Conservation (phyloP, 2,329 filamentous ascomycete species). For the Aaosphaeria arxii region DNA sequence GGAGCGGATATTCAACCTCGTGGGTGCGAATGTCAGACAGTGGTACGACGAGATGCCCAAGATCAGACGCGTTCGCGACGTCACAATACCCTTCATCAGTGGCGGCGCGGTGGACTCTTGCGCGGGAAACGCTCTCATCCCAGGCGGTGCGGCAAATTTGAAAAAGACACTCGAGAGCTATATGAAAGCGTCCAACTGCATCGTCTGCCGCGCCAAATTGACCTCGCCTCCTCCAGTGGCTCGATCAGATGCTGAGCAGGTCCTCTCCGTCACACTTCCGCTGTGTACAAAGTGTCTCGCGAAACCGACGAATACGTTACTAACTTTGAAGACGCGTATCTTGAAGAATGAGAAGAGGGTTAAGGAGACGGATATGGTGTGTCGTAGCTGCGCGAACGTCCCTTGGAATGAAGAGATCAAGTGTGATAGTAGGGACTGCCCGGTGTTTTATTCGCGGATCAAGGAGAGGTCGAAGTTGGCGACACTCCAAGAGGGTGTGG, state of each 20-base stretch:
- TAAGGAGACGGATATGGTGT: conserved; percentile 66
- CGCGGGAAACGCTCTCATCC: conserved; percentile 8
- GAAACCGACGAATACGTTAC: conserved; percentile 58
- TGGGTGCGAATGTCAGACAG: conserved; percentile 82
- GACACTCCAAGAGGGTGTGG: conserved; percentile 19
- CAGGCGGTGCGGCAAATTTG: conserved; percentile 29
- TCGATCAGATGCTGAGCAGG: conserved; percentile 12
- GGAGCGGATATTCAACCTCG: conserved; percentile 93
- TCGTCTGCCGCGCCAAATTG: conserved; percentile 68
- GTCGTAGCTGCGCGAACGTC: conserved; percentile 74
- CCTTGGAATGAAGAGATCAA: conserved; percentile 72
- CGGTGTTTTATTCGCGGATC: conserved; percentile 79
- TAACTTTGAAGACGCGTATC: conserved; percentile 62
- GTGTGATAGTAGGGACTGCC: conserved; percentile 90
- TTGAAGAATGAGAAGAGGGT: conserved; percentile 62
- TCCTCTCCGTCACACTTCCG: conserved; percentile 29
- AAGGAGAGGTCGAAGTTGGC: conserved; percentile 49
- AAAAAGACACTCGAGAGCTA: conserved; percentile 90
- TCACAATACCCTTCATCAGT: conserved; percentile 38
- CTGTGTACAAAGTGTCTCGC: conserved; percentile 60
- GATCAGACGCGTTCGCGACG: conserved; percentile 68
- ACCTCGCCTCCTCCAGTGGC: conserved; percentile 27
- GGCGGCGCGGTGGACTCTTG: conserved; percentile 5
- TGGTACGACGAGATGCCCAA: conserved; percentile 99
- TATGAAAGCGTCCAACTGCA: conserved; percentile 75